Conservation (phyloP, 352 stramenopile genomes). For the Phytophthora uliginosa region DNA sequence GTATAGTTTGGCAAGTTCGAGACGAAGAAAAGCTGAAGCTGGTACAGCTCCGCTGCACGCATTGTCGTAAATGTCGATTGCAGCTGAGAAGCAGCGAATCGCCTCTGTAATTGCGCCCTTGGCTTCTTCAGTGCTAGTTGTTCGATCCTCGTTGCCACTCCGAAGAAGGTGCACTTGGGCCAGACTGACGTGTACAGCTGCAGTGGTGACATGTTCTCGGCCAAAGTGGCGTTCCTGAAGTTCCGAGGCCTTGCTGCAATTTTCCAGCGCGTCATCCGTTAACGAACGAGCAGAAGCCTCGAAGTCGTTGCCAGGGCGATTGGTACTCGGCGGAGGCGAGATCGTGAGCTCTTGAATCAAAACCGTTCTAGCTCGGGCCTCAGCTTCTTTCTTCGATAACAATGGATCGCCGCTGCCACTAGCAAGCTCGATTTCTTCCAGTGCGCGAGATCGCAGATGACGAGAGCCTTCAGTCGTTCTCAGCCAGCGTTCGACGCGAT, state of each 20-base stretch:
- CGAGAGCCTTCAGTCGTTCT: constrained; percentile 57
- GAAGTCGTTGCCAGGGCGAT: constrained; percentile 11
- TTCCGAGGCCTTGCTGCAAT: constrained; percentile 71
- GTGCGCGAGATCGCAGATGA: constrained; percentile 48
- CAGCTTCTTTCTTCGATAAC: constrained; percentile 66
- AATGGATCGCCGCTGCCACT: constrained; percentile 33
- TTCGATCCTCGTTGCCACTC: constrained; percentile 15
- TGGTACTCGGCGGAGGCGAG: constrained; percentile 24
- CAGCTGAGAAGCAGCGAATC: constrained; percentile 54
- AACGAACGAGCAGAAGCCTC: constrained; percentile 36
- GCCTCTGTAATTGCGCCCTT: constrained; percentile 49
- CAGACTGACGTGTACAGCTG: constrained; percentile 58
- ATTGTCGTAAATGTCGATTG: constrained; percentile 64
- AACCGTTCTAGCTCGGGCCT: constrained; percentile 42
- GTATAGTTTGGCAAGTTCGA: constrained; percentile 71
- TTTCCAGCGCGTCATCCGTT: constrained; percentile 76
- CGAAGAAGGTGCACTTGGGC: constrained; percentile 63
- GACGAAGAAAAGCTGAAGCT: constrained; percentile 61
- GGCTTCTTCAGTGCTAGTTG: constrained; percentile 4
- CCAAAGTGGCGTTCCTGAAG: constrained; percentile 62
- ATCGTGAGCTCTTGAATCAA: constrained; percentile 55
- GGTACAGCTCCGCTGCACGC: constrained; percentile 67
- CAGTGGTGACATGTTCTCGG: constrained; percentile 64
- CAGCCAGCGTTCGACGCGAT: constrained; percentile 62
- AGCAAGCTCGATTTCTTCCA: constrained; percentile 41